phyloP scores from a whole-genome alignment of 176 grass and related monocot genomes.

The Cenchrus americanus region DNA sequence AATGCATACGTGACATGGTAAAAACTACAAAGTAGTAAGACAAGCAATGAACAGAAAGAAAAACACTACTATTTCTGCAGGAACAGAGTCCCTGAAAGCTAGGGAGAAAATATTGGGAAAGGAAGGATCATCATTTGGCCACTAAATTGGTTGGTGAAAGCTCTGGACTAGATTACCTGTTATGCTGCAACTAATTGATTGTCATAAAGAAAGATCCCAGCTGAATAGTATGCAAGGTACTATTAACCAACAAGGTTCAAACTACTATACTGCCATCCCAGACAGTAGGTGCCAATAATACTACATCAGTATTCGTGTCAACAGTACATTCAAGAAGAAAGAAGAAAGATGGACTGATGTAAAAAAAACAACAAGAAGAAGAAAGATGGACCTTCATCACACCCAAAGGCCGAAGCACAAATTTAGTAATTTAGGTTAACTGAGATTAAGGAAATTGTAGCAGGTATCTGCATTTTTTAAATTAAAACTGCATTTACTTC shows the following conservation, averaged over 20 bases:
- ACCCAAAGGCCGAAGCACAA: background rate
- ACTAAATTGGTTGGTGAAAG: background rate
- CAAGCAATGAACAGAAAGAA: background rate
- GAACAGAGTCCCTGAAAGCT: background rate
- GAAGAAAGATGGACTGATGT: too few species aligned
- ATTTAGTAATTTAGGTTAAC: background rate
- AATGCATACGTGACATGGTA: background rate
- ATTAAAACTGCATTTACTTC: slow-evolving; percentile 3
- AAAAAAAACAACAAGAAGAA: too few species aligned
- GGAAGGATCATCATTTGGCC: background rate
- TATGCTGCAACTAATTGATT: background rate
- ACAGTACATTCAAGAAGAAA: background rate
- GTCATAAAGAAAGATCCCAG: background rate
- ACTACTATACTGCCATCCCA: background rate
- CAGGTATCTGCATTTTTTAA: background rate
- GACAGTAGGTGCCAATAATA: background rate
- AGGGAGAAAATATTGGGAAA: background rate
- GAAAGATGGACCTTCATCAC: background rate
- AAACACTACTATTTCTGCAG: background rate
- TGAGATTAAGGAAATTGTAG: background rate
- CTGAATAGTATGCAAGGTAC: background rate
- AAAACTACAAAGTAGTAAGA: background rate
- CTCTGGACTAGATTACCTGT: background rate
- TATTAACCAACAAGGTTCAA: background rate
- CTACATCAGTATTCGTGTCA: background rate